These are phyloP conservation scores for Pseudopyrenochaeta lycopersici DNA, from an alignment of 2,329 filamentous ascomycete species.

Conservation along the genomic window DNA sequence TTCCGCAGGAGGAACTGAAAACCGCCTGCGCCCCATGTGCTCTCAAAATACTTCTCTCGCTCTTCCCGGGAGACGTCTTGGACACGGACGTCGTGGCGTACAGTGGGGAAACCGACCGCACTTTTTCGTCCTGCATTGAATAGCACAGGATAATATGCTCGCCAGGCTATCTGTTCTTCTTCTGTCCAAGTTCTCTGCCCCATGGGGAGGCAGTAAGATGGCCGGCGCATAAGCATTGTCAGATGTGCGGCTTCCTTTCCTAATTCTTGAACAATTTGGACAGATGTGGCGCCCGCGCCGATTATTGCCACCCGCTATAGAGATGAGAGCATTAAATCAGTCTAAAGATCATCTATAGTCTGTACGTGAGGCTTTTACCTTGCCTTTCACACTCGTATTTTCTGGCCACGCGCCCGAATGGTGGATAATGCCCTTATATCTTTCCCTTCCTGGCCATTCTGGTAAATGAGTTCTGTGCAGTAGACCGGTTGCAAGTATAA, in stretches of 20 bases:
- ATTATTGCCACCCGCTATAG: constrained; percentile 28
- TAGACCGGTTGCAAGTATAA: constrained; percentile 30
- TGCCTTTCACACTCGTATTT: constrained; percentile 37
- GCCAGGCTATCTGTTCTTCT: constrained; percentile 29
- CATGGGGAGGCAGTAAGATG: constrained; percentile 38
- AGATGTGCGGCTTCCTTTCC: constrained; percentile 29
- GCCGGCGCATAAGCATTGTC: constrained; percentile 30
- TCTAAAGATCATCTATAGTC: no score
- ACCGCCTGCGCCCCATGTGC: constrained; percentile 47
- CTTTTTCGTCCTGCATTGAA: constrained; percentile 20
- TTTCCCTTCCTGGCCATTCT: constrained; percentile 19
- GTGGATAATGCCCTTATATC: constrained; percentile 30
- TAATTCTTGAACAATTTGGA: constrained; percentile 39
- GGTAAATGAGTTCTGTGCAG: constrained; percentile 29
- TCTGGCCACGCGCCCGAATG: constrained; percentile 45
- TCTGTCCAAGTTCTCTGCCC: constrained; percentile 25
- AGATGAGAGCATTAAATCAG: no score
- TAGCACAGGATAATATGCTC: constrained; percentile 36
- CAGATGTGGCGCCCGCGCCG: constrained; percentile 38
- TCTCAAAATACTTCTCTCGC: constrained; percentile 23
- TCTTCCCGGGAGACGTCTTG: constrained; percentile 25
- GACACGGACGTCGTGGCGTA: constrained; percentile 7
- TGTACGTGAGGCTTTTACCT: background rate
- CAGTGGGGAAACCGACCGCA: constrained; percentile 27
- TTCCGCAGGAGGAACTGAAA: constrained; percentile 48